A percentile compares a stretch with the other conserved stretches of the same genome.
Conservation (phyloP, 2,329 filamentous ascomycete genomes). For the Sphaceloma murrayae region DNA sequence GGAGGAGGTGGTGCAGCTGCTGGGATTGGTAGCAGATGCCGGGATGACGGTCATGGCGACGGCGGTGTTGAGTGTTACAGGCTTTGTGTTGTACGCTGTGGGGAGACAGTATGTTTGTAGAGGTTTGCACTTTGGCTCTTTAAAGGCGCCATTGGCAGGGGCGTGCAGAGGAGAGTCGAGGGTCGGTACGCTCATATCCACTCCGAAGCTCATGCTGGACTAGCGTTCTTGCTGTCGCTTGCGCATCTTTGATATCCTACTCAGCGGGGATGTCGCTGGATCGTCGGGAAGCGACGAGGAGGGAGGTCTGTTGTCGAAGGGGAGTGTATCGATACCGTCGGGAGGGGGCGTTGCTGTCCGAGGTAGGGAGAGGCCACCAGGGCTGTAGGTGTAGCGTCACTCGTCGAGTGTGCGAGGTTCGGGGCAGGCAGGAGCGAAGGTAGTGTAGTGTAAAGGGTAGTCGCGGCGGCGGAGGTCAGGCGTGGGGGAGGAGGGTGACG, state of each 20-base stretch:
- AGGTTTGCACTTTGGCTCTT: constrained; percentile 16
- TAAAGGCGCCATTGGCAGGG: constrained; percentile 13
- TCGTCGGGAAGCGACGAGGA: not conserved
- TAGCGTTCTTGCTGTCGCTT: constrained; percentile 15
- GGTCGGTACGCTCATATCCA: constrained; percentile 16
- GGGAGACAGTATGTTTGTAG: constrained; percentile 14
- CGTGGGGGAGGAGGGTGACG: constrained; percentile 15
- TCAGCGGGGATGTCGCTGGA: constrained; percentile 3
- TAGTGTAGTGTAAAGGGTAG: not conserved
- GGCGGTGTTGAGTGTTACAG: constrained; percentile 15
- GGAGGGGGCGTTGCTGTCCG: no score
- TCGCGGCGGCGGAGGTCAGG: not conserved
- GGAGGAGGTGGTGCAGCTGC: constrained; percentile 28
- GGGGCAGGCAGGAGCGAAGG: not conserved
- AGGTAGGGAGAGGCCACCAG: no score
- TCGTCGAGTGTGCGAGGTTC: not conserved
- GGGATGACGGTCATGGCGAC: constrained; percentile 23
- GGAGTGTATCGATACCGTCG: no score
- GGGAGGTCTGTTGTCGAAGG: no score
- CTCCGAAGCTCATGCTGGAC: constrained; percentile 16
- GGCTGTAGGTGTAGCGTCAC: not conserved
- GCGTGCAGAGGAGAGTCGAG: constrained; percentile 14
- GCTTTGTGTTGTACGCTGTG: constrained; percentile 1
- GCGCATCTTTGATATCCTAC: constrained; percentile 15
- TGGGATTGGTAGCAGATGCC: constrained; percentile 23